A percentile compares a stretch with the other conserved stretches of the same genome.
phyloP scores from a whole-genome alignment of 345 rosid genomes.

The Lumnitzera littorea region DNA sequence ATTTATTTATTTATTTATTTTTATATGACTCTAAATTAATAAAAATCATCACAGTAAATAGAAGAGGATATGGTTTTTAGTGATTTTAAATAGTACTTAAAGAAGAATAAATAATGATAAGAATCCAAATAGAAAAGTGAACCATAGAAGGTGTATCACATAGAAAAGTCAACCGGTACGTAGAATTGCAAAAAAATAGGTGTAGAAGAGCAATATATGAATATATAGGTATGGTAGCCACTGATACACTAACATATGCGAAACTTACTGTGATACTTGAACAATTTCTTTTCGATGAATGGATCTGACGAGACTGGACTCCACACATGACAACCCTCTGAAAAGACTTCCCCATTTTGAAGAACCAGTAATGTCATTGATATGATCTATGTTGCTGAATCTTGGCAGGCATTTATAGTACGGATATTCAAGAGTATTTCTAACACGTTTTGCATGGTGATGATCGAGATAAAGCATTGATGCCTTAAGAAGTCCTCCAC shows the following conservation, averaged over 20 bases:
- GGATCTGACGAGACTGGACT: constrained; percentile 1
- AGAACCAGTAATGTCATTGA: neutral
- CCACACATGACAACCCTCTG: constrained; percentile 6
- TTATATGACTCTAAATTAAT: neutral
- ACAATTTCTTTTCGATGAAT: constrained; percentile 4
- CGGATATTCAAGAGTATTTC: constrained; percentile 7
- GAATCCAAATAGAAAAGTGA: too few species aligned
- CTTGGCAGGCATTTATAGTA: constrained; percentile 10
- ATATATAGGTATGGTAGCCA: neutral
- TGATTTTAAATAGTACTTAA: too few species aligned
- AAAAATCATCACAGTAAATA: too few species aligned
- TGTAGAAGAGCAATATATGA: too few species aligned
- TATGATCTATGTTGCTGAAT: neutral
- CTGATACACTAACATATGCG: neutral
- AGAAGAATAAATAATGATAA: too few species aligned
- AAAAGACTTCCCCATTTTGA: constrained; percentile 2
- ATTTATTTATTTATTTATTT: neutral
- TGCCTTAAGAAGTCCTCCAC: neutral
- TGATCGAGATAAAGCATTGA: neutral
- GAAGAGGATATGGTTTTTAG: too few species aligned
- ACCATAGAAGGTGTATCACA: too few species aligned
- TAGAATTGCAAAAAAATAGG: too few species aligned
- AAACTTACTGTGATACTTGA: constrained; percentile 6
- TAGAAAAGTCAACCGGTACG: too few species aligned
- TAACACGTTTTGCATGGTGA: constrained; percentile 1